These are phyloP conservation scores for Penicillium dipodomyicola DNA, from an alignment of 495 filamentous ascomycete genomes.

Conservation along the genomic window DNA sequence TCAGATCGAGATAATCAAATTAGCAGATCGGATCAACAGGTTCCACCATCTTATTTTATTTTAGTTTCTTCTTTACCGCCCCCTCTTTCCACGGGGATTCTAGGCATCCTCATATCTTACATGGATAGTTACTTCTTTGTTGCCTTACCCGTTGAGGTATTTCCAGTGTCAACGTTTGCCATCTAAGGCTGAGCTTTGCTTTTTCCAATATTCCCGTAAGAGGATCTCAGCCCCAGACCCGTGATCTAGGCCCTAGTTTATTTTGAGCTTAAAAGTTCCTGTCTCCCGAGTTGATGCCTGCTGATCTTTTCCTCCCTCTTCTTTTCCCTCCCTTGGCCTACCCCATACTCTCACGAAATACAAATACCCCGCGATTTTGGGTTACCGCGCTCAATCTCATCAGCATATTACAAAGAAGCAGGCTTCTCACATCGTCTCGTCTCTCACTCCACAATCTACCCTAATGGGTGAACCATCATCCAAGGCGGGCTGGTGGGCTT, in stretches of 20 bases:
- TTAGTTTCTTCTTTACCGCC: no score
- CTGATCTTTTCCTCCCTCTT: conserved; percentile 10
- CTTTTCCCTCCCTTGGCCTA: conserved; percentile 9
- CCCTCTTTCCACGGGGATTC: not conserved
- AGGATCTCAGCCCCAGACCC: conserved; percentile 18
- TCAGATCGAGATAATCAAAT: conserved; percentile 5
- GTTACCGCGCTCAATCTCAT: not conserved
- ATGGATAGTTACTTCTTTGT: no score
- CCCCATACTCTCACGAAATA: not conserved
- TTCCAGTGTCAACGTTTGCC: not conserved
- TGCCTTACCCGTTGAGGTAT: not conserved
- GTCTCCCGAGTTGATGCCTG: conserved; percentile 11
- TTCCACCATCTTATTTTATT: conserved; percentile 27
- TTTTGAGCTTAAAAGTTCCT: conserved; percentile 19
- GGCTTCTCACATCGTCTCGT: not conserved
- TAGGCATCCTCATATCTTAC: conserved; percentile 7
- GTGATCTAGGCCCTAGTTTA: conserved; percentile 8
- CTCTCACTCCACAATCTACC: not conserved
- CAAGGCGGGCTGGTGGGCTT: conserved; percentile 32
- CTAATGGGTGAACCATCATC: conserved; percentile 8
- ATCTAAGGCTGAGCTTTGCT: conserved; percentile 1
- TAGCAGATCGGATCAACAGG: conserved; percentile 16
- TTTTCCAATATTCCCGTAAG: conserved; percentile 3
- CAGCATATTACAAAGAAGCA: not conserved
- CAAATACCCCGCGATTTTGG: not conserved